Evolutionary conservation across 2,329 filamentous ascomycete genomes (phyloP).

Genomic region (Chalaropsis thielavioides): DNA sequence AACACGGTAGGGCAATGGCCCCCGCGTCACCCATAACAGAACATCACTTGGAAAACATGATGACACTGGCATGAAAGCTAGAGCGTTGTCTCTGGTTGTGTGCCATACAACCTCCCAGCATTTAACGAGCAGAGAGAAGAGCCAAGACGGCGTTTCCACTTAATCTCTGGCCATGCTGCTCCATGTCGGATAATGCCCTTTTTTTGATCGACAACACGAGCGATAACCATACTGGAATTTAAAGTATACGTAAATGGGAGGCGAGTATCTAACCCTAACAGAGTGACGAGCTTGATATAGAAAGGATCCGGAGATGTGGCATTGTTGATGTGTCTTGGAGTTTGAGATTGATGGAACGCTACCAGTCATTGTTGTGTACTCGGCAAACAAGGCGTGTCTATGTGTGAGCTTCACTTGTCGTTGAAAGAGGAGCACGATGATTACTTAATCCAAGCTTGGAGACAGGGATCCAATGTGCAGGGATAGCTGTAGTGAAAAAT

Average conservation of each 20-base stretch:
- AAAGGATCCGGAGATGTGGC: neutral
- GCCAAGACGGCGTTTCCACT: neutral
- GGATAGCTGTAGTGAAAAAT: neutral
- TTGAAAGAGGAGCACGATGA: constrained; percentile 15
- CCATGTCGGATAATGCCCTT: neutral
- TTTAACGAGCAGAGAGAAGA: neutral
- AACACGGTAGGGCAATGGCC: neutral
- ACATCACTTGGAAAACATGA: neutral
- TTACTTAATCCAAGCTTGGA: constrained; percentile 12
- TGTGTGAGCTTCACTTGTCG: neutral
- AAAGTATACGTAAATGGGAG: too few species aligned
- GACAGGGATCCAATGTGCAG: neutral
- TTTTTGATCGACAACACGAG: neutral
- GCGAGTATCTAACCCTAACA: neutral
- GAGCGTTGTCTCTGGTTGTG: neutral
- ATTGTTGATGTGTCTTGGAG: neutral
- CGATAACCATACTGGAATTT: neutral
- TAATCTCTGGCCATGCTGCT: neutral
- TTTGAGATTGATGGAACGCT: neutral
- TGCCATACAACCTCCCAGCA: neutral
- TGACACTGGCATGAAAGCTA: neutral
- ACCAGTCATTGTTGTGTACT: neutral
- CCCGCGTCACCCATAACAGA: neutral
- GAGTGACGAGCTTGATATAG: neutral
- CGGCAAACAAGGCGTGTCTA: neutral